Base-by-base conservation (phyloP, 192 early-diverging fungal species). In the Coemansia sp. region DNA sequence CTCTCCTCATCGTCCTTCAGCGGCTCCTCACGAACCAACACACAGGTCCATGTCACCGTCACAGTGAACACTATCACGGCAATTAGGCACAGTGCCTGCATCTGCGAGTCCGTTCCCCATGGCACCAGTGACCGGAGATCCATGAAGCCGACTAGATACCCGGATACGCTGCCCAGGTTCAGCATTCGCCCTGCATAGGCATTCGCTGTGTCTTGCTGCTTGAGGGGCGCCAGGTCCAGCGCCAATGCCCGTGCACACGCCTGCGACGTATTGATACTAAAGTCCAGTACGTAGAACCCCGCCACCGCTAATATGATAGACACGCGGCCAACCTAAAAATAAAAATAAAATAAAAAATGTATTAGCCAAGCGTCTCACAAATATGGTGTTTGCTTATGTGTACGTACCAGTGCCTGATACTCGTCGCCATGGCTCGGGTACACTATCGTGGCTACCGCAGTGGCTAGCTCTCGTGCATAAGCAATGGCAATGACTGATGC, bases 211-310 rank as follows among this genome's bases (percentile, higher is more conserved):
- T 93, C 90, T 70, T 98, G 96, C 69, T 96, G 92, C 42, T 84
- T 70, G 13, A 89, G 70, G 0, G 94, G 90, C 31, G 88, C 83
- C 13, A 90, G 86, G 73, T 99, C 96, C 16, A 97, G 84, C 24
- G 95, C 91, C 42, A 99, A 69, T 2, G 93, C 91, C 11, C 96
- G 89, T 40, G 86, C 88, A 33, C 86, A 86, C 0, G 96, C 94
- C 66, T 92, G 90, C 8, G 95, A 90, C 3, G 90, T 88, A 68
- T 98, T 98, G 66, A 98, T 87, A 10, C 92, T 89, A 74, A 98
- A 97, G 74, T 98, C 96, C 21, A 98, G 76, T 36, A 88, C 83
- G 64, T 95, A 98, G 68, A 98, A 97, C 13, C 88, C 89, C 9
- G 86, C 23, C 7, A 98, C 93, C n/a, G 93, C 95, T 14, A 92